phyloP scores from a whole-genome alignment of 805 yeast genomes.

The Zygoascus tannicola region DNA sequence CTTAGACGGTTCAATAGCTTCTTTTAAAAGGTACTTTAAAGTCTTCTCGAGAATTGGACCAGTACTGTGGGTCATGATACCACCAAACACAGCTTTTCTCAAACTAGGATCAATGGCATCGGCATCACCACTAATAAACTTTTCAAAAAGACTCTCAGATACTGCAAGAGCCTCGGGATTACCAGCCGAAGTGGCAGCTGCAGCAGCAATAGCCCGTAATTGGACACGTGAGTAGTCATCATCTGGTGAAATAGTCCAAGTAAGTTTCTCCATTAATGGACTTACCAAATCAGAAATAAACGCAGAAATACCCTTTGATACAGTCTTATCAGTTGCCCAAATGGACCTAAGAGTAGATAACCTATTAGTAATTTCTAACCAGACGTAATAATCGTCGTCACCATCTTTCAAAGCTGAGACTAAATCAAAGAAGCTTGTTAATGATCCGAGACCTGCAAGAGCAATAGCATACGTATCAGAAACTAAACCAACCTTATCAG shows the following conservation, averaged over 20 bases:
- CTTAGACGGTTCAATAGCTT: conserved; percentile 41
- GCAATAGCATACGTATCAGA: conserved; percentile 73
- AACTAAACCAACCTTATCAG: conserved; percentile 70
- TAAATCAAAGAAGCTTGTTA: conserved; percentile 45
- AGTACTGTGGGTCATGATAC: conserved; percentile 33
- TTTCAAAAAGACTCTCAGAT: conserved; percentile 32
- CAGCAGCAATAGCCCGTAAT: conserved; percentile 52
- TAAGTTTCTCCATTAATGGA: conserved; percentile 41
- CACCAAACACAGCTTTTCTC: conserved; percentile 36
- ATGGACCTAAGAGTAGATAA: conserved; percentile 25
- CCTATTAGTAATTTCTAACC: conserved; percentile 44
- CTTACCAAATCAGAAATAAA: conserved; percentile 47
- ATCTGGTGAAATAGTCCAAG: conserved; percentile 49
- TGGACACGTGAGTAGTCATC: conserved; percentile 55
- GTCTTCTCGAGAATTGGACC: conserved; percentile 30
- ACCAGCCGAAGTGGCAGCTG: conserved; percentile 47
- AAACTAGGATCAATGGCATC: conserved; percentile 42
- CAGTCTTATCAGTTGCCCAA: conserved; percentile 30
- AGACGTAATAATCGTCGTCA: conserved; percentile 46
- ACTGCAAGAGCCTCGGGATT: conserved; percentile 38
- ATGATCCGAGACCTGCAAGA: conserved; percentile 57
- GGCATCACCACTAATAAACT: conserved; percentile 33
- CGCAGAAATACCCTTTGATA: conserved; percentile 39
- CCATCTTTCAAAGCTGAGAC: conserved; percentile 39
- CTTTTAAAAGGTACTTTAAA: conserved; percentile 36